Evolutionary conservation across 2,329 filamentous ascomycete genomes (phyloP).

Genomic region (Colletotrichum karsti): DNA sequence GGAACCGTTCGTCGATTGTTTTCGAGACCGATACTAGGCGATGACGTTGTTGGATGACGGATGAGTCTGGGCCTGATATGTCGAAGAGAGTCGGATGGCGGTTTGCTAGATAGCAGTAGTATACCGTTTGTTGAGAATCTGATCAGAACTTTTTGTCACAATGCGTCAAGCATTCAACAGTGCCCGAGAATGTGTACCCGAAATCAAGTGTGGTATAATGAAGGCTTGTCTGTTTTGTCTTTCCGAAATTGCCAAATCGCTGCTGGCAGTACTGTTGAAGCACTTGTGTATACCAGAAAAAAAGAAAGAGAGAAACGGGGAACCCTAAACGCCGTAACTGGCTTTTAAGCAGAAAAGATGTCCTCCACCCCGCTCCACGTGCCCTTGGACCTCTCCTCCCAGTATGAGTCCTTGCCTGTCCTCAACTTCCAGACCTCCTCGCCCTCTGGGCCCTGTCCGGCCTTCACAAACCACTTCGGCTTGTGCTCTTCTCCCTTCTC

Average conservation of each 20-base stretch:
- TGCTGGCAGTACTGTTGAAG: not conserved
- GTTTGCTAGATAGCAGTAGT: no score
- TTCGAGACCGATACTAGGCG: no score
- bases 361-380: conserved; percentile 69
- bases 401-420: conserved; percentile 87
- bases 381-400: conserved; percentile 81
- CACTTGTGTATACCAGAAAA: not conserved
- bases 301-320: not conserved
- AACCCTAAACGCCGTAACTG: not conserved
- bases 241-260: not conserved
- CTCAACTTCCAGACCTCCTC: conserved; percentile 82
- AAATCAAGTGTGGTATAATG: no score
- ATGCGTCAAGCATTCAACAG: no score
- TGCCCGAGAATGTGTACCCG: no score
- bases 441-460: conserved; percentile 64
- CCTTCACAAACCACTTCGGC: conserved; percentile 86
- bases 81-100: no score
- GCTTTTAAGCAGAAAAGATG: conserved; percentile 48
- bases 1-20: no score
- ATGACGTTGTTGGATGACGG: no score
- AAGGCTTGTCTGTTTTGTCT: not conserved
- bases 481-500: conserved; percentile 75
- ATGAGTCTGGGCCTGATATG: no score
- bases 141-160: no score
- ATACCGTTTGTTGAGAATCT: no score